phyloP scores from a whole-genome alignment of 2,329 filamentous ascomycete species.

The Fusarium subglutinans region DNA sequence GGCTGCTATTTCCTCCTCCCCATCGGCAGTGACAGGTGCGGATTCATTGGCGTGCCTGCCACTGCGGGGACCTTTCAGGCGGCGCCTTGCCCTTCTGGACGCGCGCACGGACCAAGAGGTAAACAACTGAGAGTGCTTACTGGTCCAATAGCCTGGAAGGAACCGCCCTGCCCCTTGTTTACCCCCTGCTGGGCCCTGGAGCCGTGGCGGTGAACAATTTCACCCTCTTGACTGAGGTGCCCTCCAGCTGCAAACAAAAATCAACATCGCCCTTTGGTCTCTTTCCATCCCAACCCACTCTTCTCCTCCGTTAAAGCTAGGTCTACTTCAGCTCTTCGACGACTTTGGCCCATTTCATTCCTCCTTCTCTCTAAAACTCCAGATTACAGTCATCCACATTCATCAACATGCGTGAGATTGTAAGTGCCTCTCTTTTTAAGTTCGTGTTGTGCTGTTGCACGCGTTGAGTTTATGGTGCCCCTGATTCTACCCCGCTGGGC shows the following conservation, averaged over 20 bases:
- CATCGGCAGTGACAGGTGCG: slow-evolving; percentile 11
- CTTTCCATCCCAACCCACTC: slow-evolving; percentile 40
- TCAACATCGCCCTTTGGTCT: slow-evolving; percentile 46
- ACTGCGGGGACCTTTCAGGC: slow-evolving; percentile 31
- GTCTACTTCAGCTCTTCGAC: slow-evolving; percentile 46
- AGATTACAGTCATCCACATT: slow-evolving; percentile 39
- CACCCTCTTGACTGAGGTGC: slow-evolving; percentile 7
- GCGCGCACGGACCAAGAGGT: slow-evolving; percentile 44
- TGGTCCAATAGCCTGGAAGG: slow-evolving; percentile 33
- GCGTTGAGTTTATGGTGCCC: slow-evolving; percentile 35
- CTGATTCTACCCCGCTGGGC: slow-evolving; percentile 52
- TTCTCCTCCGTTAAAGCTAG: slow-evolving; percentile 47
- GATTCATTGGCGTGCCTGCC: slow-evolving; percentile 25
- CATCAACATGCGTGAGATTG: slow-evolving; percentile 74
- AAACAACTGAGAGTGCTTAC: slow-evolving; percentile 49
- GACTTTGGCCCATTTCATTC: slow-evolving; percentile 35
- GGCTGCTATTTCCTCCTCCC: slow-evolving; percentile 7
- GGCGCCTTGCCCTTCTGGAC: slow-evolving; percentile 42
- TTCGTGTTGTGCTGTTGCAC: slow-evolving; percentile 3
- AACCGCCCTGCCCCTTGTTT: slow-evolving; percentile 41
- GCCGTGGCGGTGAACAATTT: slow-evolving; percentile 51
- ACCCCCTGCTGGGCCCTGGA: slow-evolving; percentile 33
- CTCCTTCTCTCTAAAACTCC: slow-evolving; percentile 39
- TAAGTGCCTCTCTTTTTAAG: slow-evolving; percentile 54
- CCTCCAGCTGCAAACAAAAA: slow-evolving; percentile 47